These are phyloP conservation scores for Colletotrichum gigasporum DNA, from an alignment of 2,329 filamentous ascomycete species.

Conservation along the genomic window DNA sequence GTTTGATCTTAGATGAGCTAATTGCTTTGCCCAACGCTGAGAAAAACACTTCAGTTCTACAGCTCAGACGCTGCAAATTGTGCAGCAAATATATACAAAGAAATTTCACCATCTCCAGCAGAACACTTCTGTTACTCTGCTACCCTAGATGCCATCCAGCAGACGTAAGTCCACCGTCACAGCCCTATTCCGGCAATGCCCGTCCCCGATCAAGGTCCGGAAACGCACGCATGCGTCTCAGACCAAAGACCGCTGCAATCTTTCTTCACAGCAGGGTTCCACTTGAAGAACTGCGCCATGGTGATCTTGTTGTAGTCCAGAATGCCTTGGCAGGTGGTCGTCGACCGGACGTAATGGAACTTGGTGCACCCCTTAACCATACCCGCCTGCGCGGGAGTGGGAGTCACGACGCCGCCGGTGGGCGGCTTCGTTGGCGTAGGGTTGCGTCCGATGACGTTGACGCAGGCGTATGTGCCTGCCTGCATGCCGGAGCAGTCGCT, in stretches of 20 bases:
- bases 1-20: too few relatives aligned
- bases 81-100: too few relatives aligned
- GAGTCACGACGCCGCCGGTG: conserved; percentile 31
- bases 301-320: conserved; percentile 9
- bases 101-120: too few relatives aligned
- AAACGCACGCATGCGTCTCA: background rate
- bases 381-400: conserved; percentile 12
- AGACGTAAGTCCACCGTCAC: too few relatives aligned
- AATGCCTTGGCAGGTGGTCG: conserved; percentile 18
- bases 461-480: conserved; percentile 25
- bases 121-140: too few relatives aligned
- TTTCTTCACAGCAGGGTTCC: conserved; percentile 12
- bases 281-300: background rate
- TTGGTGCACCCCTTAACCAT: conserved; percentile 31
- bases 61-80: too few relatives aligned
- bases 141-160: too few relatives aligned
- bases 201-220: too few relatives aligned
- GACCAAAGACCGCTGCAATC: background rate
- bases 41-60: too few relatives aligned
- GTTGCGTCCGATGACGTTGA: conserved; percentile 3
- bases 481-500: conserved; percentile 37
- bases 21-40: too few relatives aligned
- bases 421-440: conserved; percentile 22
- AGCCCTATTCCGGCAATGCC: too few relatives aligned
- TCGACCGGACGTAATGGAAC: conserved; percentile 22